phyloP scores from a whole-genome alignment of 1,284 basidiomycete species.

The Wolfiporia cocos region DNA sequence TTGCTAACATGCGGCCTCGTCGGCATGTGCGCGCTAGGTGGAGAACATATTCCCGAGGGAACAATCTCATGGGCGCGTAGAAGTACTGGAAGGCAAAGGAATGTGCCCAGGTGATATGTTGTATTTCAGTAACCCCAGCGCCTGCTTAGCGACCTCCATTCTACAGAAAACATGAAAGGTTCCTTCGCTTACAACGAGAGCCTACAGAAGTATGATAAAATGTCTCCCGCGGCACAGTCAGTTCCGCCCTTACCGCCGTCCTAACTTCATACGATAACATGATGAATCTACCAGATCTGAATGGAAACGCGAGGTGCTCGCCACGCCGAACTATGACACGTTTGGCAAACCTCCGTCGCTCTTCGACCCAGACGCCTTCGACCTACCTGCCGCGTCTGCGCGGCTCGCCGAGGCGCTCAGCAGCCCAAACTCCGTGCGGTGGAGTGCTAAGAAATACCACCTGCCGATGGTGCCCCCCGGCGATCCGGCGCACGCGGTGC shows the following conservation, averaged over 20 bases:
- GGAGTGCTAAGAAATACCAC: conserved; percentile 20
- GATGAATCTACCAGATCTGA: conserved; percentile 10
- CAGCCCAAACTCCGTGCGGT: conserved; percentile 22
- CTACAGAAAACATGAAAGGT: conserved; percentile 22
- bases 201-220: conserved; percentile 9
- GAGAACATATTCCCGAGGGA: conserved; percentile 21
- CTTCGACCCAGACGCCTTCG: conserved; percentile 21
- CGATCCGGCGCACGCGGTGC: background rate
- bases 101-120: conserved; percentile 25
- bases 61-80: conserved; percentile 21
- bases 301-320: conserved; percentile 21
- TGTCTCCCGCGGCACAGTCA: background rate
- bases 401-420: conserved; percentile 18
- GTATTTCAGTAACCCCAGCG: no score
- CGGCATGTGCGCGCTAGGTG: no score
- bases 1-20: no score
- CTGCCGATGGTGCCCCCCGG: conserved; percentile 16
- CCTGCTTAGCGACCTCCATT: no score
- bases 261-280: no score
- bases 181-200: conserved; percentile 14
- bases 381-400: conserved; percentile 14
- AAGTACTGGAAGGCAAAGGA: conserved; percentile 24
- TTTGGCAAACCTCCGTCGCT: conserved; percentile 22
- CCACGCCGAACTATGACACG: conserved; percentile 20
- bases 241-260: no score